phyloP scores from a whole-genome alignment of 305 asterid genomes.

The Solanum hybrid region DNA sequence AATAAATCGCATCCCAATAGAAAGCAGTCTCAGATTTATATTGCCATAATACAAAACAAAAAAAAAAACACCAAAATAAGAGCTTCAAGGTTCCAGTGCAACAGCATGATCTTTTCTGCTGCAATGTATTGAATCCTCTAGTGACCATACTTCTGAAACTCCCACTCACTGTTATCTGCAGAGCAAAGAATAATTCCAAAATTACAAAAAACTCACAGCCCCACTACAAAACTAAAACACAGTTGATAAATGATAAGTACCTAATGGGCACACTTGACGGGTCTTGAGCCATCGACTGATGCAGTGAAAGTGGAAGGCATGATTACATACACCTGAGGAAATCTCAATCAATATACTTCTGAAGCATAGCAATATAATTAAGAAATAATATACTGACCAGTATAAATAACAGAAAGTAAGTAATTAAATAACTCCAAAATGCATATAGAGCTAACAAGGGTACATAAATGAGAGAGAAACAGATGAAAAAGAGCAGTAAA shows the following conservation, averaged over 20 bases:
- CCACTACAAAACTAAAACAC: not conserved
- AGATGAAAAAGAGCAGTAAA: not conserved
- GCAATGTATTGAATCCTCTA: slow-evolving; percentile 9
- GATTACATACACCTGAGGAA: slow-evolving; percentile 31
- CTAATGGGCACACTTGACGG: slow-evolving; percentile 33
- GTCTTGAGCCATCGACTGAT: slow-evolving; percentile 40
- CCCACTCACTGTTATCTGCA: slow-evolving; percentile 40
- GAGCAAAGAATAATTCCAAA: not conserved
- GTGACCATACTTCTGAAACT: slow-evolving; percentile 40
- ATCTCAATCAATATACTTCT: not conserved
- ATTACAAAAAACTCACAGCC: not conserved
- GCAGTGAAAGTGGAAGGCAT: slow-evolving; percentile 40
- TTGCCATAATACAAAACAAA: not conserved
- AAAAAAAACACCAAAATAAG: not conserved
- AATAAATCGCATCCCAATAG: not conserved
- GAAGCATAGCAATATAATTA: not conserved
- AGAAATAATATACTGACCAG: not conserved
- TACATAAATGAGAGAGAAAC: not conserved
- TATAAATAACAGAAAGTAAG: not conserved
- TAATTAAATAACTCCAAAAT: not conserved
- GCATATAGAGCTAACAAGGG: not conserved
- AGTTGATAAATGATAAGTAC: slow-evolving; percentile 1
- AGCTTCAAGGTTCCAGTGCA: not conserved
- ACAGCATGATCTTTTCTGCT: not conserved
- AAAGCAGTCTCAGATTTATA: not conserved